Conservation (phyloP, 805 yeast genomes). For the Yarrowia divulgata region DNA sequence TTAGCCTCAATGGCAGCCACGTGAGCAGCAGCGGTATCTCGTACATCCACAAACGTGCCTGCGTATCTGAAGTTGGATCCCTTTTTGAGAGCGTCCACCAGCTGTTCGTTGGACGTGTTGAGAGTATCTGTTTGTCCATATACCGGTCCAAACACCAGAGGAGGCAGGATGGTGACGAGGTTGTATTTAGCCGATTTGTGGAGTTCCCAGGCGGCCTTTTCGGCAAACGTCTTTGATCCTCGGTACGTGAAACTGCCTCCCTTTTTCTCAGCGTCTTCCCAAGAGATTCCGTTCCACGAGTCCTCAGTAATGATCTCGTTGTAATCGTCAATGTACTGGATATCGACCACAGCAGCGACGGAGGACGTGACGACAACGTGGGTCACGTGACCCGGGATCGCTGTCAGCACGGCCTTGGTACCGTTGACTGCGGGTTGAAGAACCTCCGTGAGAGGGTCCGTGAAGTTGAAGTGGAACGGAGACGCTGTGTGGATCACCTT, state of each 20-base stretch:
- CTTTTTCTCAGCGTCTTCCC: conserved; percentile 44
- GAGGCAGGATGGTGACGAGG: conserved; percentile 48
- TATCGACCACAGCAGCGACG: conserved; percentile 55
- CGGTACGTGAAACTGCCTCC: conserved; percentile 40
- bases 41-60: conserved; percentile 57
- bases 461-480: conserved; percentile 50
- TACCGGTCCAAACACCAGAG: conserved; percentile 50
- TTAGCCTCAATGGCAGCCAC: conserved; percentile 54
- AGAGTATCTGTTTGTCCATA: conserved; percentile 47
- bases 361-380: conserved; percentile 60
- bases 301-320: conserved; percentile 48
- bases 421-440: conserved; percentile 59
- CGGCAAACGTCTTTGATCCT: conserved; percentile 63
- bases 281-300: conserved; percentile 52
- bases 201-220: conserved; percentile 64
- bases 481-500: conserved; percentile 55
- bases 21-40: conserved; percentile 69
- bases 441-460: conserved; percentile 54
- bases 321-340: conserved; percentile 42
- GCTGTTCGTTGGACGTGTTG: conserved; percentile 50
- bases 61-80: conserved; percentile 1
- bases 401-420: conserved; percentile 54
- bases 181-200: conserved; percentile 47
- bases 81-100: conserved; percentile 18
- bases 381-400: conserved; percentile 52